phyloP scores from a whole-genome alignment of 768 basidiomycete genomes.

The Baorangia bicolor region DNA sequence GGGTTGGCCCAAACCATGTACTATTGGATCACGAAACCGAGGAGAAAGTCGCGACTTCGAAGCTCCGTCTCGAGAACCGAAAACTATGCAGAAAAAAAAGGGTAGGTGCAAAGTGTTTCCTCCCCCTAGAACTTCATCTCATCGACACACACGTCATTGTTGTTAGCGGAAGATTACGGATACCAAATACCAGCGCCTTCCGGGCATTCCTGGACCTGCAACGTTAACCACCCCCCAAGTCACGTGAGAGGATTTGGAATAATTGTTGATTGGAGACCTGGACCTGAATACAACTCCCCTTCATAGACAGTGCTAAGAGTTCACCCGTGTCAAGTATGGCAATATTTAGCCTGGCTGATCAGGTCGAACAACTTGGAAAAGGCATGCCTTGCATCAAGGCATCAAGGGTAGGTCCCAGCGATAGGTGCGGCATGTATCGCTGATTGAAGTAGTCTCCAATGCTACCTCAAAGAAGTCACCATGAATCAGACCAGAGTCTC shows the following conservation, averaged over 20 bases:
- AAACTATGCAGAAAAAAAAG: not conserved
- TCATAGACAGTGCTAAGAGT: no score
- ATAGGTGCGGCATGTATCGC: not conserved
- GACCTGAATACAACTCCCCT: not conserved
- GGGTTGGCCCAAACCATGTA: not conserved
- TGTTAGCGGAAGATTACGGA: not conserved
- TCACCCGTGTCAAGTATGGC: not conserved
- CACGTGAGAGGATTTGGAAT: no score
- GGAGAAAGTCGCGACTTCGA: not conserved
- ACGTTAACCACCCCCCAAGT: no score
- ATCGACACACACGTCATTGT: not conserved
- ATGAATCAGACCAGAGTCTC: not conserved
- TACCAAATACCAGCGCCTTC: no score
- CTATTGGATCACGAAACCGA: not conserved
- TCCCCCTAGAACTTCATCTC: not conserved
- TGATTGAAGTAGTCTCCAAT: constrained; percentile 1
- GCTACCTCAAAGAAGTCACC: not conserved
- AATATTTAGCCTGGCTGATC: not conserved
- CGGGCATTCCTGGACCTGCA: no score
- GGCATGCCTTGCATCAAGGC: not conserved
- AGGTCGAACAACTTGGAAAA: not conserved
- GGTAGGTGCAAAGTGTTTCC: not conserved
- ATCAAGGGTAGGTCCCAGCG: not conserved
- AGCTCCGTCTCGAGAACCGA: not conserved
- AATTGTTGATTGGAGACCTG: no score